Evolutionary conservation across 2,329 filamentous ascomycete genomes (phyloP).

Genomic region (Pezicula radicicola): DNA sequence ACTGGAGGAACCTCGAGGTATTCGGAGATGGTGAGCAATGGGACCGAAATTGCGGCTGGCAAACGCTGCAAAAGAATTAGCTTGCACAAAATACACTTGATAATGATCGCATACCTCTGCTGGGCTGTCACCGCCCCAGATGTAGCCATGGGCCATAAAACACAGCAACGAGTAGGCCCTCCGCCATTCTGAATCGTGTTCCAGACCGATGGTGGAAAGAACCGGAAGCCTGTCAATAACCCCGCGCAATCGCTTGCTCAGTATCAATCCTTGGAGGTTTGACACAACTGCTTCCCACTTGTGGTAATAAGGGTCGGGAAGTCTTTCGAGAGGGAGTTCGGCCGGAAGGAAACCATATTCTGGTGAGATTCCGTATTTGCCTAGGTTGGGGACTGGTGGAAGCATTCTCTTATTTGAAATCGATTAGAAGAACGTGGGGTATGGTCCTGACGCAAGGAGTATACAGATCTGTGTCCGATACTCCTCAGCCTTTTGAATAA

Average conservation of each 20-base stretch:
- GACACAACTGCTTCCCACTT: slow-evolving; percentile 87
- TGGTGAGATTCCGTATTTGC: slow-evolving; percentile 77
- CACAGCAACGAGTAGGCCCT: slow-evolving; percentile 86
- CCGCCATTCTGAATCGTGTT: slow-evolving; percentile 86
- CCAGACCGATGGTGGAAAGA: slow-evolving; percentile 77
- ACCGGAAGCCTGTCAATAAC: slow-evolving; percentile 80
- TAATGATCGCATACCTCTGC: slow-evolving; percentile 53
- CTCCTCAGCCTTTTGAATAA: slow-evolving; percentile 54
- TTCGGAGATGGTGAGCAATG: slow-evolving; percentile 72
- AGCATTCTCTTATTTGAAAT: slow-evolving; percentile 36
- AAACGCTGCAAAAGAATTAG: slow-evolving; percentile 43
- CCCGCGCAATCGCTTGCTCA: slow-evolving; percentile 78
- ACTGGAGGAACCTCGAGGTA: slow-evolving; percentile 86
- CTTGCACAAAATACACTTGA: not conserved
- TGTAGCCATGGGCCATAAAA: slow-evolving; percentile 92
- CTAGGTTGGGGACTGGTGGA: slow-evolving; percentile 58
- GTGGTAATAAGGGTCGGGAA: slow-evolving; percentile 89
- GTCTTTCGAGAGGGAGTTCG: slow-evolving; percentile 71
- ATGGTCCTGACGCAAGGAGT: slow-evolving; percentile 61
- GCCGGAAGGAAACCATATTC: slow-evolving; percentile 85
- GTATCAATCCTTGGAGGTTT: slow-evolving; percentile 82
- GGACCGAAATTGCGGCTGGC: slow-evolving; percentile 78
- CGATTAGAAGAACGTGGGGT: slow-evolving; percentile 11
- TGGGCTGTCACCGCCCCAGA: slow-evolving; percentile 89
- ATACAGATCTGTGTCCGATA: slow-evolving; percentile 57